Conservation (phyloP, 257 asterid genomes). For the Solanum lycopersicoides region DNA sequence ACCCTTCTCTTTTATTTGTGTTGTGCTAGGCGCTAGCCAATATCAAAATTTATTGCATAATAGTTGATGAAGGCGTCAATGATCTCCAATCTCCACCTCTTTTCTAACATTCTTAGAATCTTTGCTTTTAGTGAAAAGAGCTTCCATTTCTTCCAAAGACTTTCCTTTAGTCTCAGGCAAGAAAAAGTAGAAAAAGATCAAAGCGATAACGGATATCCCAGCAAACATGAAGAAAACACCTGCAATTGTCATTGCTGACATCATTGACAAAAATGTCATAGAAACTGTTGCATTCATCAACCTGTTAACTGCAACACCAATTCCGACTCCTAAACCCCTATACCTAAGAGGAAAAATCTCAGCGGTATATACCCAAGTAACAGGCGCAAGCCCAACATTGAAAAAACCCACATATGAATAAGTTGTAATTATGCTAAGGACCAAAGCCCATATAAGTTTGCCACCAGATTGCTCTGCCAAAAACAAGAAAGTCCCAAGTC, state of each 20-base stretch:
- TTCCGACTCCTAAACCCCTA: slow-evolving; percentile 58
- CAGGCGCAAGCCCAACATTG: slow-evolving; percentile 64
- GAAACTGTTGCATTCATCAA: slow-evolving; percentile 65
- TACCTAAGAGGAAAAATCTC: slow-evolving; percentile 53
- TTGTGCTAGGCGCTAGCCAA: no score
- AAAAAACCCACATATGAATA: slow-evolving; percentile 44
- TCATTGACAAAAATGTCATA: slow-evolving; percentile 48
- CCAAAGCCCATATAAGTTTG: slow-evolving; percentile 38
- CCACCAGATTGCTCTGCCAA: slow-evolving; percentile 22
- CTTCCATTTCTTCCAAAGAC: slow-evolving; percentile 66
- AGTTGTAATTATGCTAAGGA: slow-evolving; percentile 34
- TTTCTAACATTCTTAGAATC: neutral
- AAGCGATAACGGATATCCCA: slow-evolving; percentile 35
- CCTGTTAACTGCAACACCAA: slow-evolving; percentile 62
- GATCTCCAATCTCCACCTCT: neutral
- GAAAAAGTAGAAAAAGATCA: slow-evolving; percentile 39
- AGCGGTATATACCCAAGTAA: slow-evolving; percentile 73
- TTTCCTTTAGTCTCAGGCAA: slow-evolving; percentile 69
- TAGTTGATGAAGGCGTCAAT: neutral
- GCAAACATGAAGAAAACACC: slow-evolving; percentile 53
- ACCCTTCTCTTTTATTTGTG: neutral
- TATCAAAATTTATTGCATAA: neutral
- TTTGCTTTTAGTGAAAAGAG: slow-evolving; percentile 14
- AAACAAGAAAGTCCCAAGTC: slow-evolving; percentile 42
- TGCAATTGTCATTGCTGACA: slow-evolving; percentile 42